Conservation (phyloP, 192 early-diverging fungal species). For the Mortierella antarctica region DNA sequence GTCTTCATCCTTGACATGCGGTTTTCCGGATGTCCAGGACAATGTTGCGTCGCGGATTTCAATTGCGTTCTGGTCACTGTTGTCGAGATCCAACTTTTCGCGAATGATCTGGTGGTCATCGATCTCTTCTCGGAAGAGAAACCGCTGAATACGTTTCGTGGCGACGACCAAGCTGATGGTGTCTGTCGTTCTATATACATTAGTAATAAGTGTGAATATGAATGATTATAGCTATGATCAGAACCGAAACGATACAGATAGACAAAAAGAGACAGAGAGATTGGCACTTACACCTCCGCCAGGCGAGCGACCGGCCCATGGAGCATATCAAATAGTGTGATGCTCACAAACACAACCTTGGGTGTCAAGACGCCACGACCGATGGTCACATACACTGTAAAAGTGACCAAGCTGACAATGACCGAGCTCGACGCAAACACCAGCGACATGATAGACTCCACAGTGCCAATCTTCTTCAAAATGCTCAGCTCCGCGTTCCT, state of each 20-base stretch:
- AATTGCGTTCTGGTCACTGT: background rate
- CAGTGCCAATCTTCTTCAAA: conserved; percentile 2
- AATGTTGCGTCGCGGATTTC: conserved; percentile 11
- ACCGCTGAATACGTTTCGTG: conserved; percentile 36
- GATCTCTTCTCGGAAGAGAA: conserved; percentile 44
- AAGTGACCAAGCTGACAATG: conserved; percentile 32
- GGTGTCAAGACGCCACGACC: conserved; percentile 31
- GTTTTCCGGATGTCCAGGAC: conserved; percentile 8
- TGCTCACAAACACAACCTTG: conserved; percentile 44
- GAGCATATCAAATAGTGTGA: conserved; percentile 26
- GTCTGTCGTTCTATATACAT: conserved; percentile 6
- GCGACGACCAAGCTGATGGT: conserved; percentile 24
- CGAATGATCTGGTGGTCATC: conserved; percentile 28
- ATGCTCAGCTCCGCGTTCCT: conserved; percentile 14
- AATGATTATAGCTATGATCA: background rate
- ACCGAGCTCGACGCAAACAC: conserved; percentile 34
- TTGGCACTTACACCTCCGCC: conserved; percentile 32
- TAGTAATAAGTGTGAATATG: background rate
- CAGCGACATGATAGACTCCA: conserved; percentile 33
- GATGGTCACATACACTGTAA: conserved; percentile 31
- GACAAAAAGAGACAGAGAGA: background rate
- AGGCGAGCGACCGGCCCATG: conserved; percentile 32
- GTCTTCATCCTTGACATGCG: background rate
- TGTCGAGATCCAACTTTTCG: background rate
- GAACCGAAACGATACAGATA: background rate